Evolutionary conservation across 306 rosid genomes (phyloP), one percentile per base, ranked within the genome.

Genomic region (Ammopiptanthus mongolicus): DNA sequence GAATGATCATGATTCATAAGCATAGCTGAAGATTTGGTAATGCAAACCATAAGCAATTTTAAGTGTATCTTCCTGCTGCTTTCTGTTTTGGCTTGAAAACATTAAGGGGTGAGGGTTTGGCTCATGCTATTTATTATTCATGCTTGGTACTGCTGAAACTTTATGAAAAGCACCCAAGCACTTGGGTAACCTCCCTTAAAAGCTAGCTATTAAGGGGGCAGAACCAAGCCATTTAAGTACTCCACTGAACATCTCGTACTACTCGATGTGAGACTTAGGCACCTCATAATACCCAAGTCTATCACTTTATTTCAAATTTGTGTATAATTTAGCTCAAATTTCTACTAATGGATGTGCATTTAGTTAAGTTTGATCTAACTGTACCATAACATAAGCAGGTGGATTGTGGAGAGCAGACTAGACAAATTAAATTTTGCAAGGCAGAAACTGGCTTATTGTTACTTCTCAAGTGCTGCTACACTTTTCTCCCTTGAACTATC

Each of bases 371-470:
- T 72, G 71, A 76, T 67, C 56, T 66, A 23, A 67, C 46, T 61
- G 13, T 44, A 34, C 11, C 39, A 15, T 67, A 34, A 53, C 64
- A 36, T 39, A 73, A 71, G 83, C 84, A 94, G 98, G 84, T 95
- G 97, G 98, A 59, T 86, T 58, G 59, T 28, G 12, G 93, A 87
- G 76, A 84, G 31, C 75, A 86, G 53, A 83, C 85, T 94, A 53
- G 96, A 95, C 87, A 84, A 79, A 85, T 85, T 95, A 28, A 65
- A 87, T 28, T 91, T 91, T 87, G 97, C 97, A 0, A 91, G 98
- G 67, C 90, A 88, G 86, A 91, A 90, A 81, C 66, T 62, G 60
- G 90, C 84, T 9, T 90, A 95, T 65, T 90, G 96, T 80, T 95
- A 83, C 82, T 88, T 91, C 78, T 86, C 93, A 25, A 59, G 78